Evolutionary conservation across 2,329 filamentous ascomycete genomes (phyloP), one percentile per base, ranked within the genome.

Genomic region (Lasiodiplodia citricola): DNA sequence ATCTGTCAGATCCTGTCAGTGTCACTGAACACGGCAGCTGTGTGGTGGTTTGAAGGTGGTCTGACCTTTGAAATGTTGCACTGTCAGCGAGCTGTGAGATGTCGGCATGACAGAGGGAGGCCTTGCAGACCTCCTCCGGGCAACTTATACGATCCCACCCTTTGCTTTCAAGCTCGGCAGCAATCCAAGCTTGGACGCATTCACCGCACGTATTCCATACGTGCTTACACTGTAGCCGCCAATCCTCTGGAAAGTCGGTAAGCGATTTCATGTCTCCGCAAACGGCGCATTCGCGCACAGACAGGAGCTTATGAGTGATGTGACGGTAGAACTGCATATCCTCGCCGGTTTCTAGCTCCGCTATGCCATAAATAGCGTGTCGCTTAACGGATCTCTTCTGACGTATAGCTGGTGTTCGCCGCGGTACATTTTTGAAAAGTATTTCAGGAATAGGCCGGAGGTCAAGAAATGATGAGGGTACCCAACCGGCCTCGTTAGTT

Each of bases 121-220:
- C 77, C 3, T 79, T 72, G 70, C 87, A 90, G 62, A 86, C 83
- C 6, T 6, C 5, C 14, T 64, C 60, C 0, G 86, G 86, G 64
- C 87, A 90, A 55, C 77, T 77, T 51, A 88, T 81, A 11, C 83
- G 79, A 41, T 83, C 81, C 81, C 83, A 84, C 2, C 79, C 74
- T 66, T 80, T 80, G 8, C 70, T 68, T 7, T 72, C 70, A 64
- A 82, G 77, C 62, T 81, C 76, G 1, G 76, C 75, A 5, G 71
- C 68, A n/a, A 83, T 76, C 81, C 81, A 83, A 38, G 70, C 70
- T 18, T 77, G 72, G 6, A 83, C 73, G 64, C 82, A 83, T 11
- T 75, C 72, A 3, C 69, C 70, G 70, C 81, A 83, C 16, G 76
- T 78, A n/a, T 77, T 71, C 7, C 70, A 65, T 1, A 68, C 65